Conservation (phyloP, 768 basidiomycete species). For the Leccinum uliginosum region DNA sequence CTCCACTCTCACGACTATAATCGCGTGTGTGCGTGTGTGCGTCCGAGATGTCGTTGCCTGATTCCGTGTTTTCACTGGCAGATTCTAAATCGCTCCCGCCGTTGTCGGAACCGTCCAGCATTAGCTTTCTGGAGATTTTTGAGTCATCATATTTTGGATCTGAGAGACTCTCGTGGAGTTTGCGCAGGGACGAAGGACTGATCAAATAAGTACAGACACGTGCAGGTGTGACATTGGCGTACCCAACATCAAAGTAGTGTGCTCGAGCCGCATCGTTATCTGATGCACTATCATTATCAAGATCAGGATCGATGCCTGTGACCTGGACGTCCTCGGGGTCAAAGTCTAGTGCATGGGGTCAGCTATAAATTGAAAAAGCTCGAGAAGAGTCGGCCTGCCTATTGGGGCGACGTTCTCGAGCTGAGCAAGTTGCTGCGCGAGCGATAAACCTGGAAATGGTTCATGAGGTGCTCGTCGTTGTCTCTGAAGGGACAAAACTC, state of each 20-base stretch:
- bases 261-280: conserved; percentile 46
- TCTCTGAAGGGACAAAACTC: conserved; percentile 11
- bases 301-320: conserved; percentile 40
- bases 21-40: not conserved
- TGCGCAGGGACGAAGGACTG: conserved; percentile 70
- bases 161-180: conserved; percentile 55
- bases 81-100: conserved; percentile 3
- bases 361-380: conserved; percentile 4
- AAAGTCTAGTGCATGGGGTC: conserved; percentile 43
- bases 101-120: conserved; percentile 38
- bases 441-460: conserved; percentile 42
- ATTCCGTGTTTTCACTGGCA: conserved; percentile 13
- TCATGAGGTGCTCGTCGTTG: conserved; percentile 4
- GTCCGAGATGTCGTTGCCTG: conserved; percentile 21
- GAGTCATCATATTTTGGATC: conserved; percentile 80
- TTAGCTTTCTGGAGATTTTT: conserved; percentile 54
- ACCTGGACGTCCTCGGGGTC: conserved; percentile 67
- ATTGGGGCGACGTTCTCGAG: conserved; percentile 67
- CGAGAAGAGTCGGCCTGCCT: conserved; percentile 41
- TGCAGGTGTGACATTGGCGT: conserved; percentile 23
- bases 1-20: conserved; percentile 12
- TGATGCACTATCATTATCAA: conserved; percentile 27
- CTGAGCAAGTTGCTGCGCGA: conserved; percentile 78
- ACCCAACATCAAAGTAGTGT: conserved; percentile 89
- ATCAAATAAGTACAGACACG: conserved; percentile 5